Conservation (phyloP, 2,329 filamentous ascomycete genomes). For the Orbilia blumenaviensis region DNA sequence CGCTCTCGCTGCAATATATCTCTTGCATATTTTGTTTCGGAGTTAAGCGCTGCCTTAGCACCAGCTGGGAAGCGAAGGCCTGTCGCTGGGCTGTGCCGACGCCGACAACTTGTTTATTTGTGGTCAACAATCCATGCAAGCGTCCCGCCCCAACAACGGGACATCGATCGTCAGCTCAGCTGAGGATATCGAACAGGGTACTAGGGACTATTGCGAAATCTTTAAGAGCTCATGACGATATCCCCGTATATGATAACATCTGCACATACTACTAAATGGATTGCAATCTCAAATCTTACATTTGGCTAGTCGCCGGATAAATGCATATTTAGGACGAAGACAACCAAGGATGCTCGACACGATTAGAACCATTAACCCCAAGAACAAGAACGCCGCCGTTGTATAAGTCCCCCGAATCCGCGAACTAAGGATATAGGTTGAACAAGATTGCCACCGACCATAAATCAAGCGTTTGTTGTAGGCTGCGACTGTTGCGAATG, state of each 20-base stretch:
- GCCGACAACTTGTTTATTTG: constrained; percentile 9
- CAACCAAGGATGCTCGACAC: constrained; percentile 15
- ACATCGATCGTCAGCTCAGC: neutral
- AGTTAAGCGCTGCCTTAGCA: neutral
- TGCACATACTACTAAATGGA: too few relatives aligned
- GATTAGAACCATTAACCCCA: constrained; percentile 32
- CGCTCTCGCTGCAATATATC: too few relatives aligned
- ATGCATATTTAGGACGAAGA: neutral
- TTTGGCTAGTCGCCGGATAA: neutral
- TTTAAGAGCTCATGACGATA: neutral
- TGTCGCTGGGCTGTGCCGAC: neutral
- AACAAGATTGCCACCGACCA: neutral
- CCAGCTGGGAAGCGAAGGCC: neutral
- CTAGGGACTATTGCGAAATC: neutral
- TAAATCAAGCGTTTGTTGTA: constrained; percentile 19
- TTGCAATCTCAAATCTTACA: neutral
- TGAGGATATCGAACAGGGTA: neutral
- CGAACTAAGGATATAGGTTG: neutral
- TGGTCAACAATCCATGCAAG: constrained; percentile 15
- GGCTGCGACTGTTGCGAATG: constrained; percentile 41
- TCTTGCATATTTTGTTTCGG: neutral
- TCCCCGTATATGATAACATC: too few relatives aligned
- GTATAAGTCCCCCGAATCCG: constrained; percentile 25
- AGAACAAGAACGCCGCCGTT: constrained; percentile 51
- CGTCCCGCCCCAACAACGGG: constrained; percentile 8